Evolutionary conservation across 768 basidiomycete species (phyloP).

Genomic region (Lepiota brunneoincarnata): DNA sequence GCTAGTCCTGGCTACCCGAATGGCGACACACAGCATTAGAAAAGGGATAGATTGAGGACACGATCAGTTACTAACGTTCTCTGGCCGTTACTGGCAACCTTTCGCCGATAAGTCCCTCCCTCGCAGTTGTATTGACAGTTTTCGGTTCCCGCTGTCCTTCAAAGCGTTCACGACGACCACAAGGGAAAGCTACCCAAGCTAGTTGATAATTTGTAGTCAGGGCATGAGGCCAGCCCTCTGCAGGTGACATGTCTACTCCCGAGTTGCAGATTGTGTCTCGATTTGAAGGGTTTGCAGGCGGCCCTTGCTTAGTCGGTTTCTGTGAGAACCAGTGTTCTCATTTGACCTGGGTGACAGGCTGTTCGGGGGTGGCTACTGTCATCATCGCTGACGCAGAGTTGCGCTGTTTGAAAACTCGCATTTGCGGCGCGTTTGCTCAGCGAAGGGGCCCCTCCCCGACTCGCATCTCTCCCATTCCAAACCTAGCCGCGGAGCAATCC

Average conservation of each 20-base stretch:
- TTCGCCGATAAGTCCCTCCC: no score
- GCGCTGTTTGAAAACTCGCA: no score
- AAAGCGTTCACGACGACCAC: no score
- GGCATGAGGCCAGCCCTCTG: not conserved
- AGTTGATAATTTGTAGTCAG: not conserved
- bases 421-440: not conserved
- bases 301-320: not conserved
- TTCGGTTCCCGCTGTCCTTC: no score
- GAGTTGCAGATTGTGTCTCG: constrained; percentile 1
- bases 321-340: not conserved
- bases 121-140: no score
- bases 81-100: no score
- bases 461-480: not conserved
- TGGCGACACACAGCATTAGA: no score
- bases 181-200: not conserved
- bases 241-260: not conserved
- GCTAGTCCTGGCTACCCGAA: not conserved
- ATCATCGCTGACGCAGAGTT: no score
- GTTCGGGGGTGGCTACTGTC: no score
- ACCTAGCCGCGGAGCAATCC: not conserved
- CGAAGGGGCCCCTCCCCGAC: not conserved
- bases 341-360: no score
- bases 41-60: no score
- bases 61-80: no score
- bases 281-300: not conserved